Conservation (phyloP, 1,284 basidiomycete species). For the Ustilago curta region DNA sequence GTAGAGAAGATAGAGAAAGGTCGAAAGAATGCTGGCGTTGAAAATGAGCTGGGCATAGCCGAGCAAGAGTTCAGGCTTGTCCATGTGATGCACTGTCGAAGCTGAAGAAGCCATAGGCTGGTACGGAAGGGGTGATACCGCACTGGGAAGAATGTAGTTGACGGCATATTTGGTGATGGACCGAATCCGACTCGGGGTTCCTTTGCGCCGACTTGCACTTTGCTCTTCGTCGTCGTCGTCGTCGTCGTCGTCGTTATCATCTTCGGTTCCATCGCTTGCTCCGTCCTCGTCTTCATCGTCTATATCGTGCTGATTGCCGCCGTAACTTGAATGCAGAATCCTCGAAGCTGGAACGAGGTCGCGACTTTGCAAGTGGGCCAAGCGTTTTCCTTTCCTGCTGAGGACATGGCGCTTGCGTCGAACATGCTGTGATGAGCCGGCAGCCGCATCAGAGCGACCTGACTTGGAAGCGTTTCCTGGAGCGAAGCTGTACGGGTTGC, state of each 20-base stretch:
- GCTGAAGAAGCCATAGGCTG: conserved; percentile 8
- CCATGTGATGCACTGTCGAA: conserved; percentile 31
- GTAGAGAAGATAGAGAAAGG: conserved; percentile 85
- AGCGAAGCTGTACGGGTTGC: conserved; percentile 13
- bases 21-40: conserved; percentile 85
- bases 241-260: conserved; percentile 26
- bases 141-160: conserved; percentile 49
- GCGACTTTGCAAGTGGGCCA: conserved; percentile 46
- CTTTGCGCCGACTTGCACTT: conserved; percentile 2
- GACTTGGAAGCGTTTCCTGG: conserved; percentile 2
- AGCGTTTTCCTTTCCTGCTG: conserved; percentile 47
- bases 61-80: conserved; percentile 56
- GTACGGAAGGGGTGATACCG: conserved; percentile 26
- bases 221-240: conserved; percentile 19
- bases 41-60: conserved; percentile 85
- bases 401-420: conserved; percentile 42
- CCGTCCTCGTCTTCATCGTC: conserved; percentile 9
- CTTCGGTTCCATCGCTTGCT: conserved; percentile 24
- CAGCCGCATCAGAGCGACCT: neutral
- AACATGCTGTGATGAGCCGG: conserved; percentile 16
- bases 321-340: neutral
- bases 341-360: conserved; percentile 27
- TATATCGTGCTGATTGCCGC: neutral
- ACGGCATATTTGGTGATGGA: conserved; percentile 54
- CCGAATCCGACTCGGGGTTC: conserved; percentile 39